These are phyloP conservation scores for Fonsecaea nubica DNA, from an alignment of 2,329 filamentous ascomycete genomes.

Conservation along the genomic window DNA sequence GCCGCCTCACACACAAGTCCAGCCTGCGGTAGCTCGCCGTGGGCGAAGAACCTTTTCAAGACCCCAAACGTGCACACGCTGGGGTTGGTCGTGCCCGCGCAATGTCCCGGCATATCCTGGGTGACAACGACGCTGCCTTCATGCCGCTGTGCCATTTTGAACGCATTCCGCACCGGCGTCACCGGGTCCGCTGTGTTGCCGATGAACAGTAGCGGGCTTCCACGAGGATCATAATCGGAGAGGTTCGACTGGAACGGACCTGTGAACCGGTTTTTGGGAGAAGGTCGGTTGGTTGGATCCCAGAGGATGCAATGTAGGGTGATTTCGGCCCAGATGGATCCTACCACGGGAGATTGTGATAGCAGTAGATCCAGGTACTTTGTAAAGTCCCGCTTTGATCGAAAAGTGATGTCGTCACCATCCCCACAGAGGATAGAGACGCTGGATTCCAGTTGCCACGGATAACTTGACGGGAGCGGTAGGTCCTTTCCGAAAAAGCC, in stretches of 20 bases:
- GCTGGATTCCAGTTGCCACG: slow-evolving; percentile 33
- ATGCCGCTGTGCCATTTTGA: slow-evolving; percentile 50
- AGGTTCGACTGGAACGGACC: slow-evolving; percentile 43
- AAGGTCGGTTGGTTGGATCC: slow-evolving; percentile 41
- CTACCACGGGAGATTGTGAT: slow-evolving; percentile 37
- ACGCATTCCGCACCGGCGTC: slow-evolving; percentile 56
- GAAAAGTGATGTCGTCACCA: slow-evolving; percentile 37
- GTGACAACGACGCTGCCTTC: slow-evolving; percentile 53
- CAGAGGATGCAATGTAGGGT: slow-evolving; percentile 48
- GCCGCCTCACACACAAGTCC: slow-evolving; percentile 49
- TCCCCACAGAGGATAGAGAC: slow-evolving; percentile 40
- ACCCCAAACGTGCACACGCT: slow-evolving; percentile 47
- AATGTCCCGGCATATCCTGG: slow-evolving; percentile 53
- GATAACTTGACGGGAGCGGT: slow-evolving; percentile 25
- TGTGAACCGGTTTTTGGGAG: slow-evolving; percentile 46
- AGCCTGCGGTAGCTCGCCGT: slow-evolving; percentile 47
- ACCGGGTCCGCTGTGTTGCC: slow-evolving; percentile 66
- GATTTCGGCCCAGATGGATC: slow-evolving; percentile 47
- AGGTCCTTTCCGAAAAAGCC: slow-evolving; percentile 11
- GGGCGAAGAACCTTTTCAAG: slow-evolving; percentile 53
- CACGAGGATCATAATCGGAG: slow-evolving; percentile 38
- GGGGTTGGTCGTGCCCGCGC: slow-evolving; percentile 41
- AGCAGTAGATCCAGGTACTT: slow-evolving; percentile 32
- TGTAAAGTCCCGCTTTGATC: slow-evolving; percentile 33
- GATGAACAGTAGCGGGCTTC: slow-evolving; percentile 62